A percentile compares a stretch with the other conserved stretches of the same genome.
Evolutionary conservation across 768 basidiomycete species (phyloP).

Genomic region (Boletus eberwhitei): DNA sequence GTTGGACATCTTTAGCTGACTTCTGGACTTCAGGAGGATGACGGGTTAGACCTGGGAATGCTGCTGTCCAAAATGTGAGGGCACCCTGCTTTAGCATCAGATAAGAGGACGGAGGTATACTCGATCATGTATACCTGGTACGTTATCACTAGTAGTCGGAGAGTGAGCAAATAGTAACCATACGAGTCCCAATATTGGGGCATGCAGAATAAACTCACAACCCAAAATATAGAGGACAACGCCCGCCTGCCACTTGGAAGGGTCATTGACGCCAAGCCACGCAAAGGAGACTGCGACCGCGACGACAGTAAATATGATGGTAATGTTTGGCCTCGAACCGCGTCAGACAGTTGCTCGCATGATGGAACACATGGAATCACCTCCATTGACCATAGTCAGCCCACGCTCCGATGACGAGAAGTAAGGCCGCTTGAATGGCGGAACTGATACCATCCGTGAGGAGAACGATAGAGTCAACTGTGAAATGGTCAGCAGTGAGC

Average conservation of each 20-base stretch:
- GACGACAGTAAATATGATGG: slow-evolving; percentile 66
- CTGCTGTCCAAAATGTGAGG: slow-evolving; percentile 81
- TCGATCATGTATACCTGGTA: slow-evolving; percentile 49
- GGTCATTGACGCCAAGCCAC: slow-evolving; percentile 71
- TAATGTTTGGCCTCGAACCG: slow-evolving; percentile 61
- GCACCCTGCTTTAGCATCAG: slow-evolving; percentile 42
- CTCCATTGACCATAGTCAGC: slow-evolving; percentile 83
- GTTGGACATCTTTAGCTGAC: slow-evolving; percentile 40
- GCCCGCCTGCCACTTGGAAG: slow-evolving; percentile 61
- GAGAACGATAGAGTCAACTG: slow-evolving; percentile 76
- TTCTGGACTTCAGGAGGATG: slow-evolving; percentile 66
- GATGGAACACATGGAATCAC: slow-evolving; percentile 27
- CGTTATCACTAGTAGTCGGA: slow-evolving; percentile 49
- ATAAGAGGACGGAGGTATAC: background rate
- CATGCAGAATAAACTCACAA: slow-evolving; percentile 36
- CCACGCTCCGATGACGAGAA: slow-evolving; percentile 71
- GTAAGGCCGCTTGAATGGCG: slow-evolving; percentile 65
- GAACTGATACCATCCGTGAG: slow-evolving; percentile 79
- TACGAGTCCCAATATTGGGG: background rate
- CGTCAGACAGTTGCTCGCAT: background rate
- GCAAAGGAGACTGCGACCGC: slow-evolving; percentile 69
- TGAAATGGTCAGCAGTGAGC: background rate
- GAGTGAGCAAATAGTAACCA: background rate
- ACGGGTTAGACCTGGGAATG: slow-evolving; percentile 71
- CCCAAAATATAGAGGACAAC: slow-evolving; percentile 63